Evolutionary conservation across 1,284 basidiomycete genomes (phyloP), one percentile per base, ranked within the genome.

Genomic region (Ceratobasidium sp.): DNA sequence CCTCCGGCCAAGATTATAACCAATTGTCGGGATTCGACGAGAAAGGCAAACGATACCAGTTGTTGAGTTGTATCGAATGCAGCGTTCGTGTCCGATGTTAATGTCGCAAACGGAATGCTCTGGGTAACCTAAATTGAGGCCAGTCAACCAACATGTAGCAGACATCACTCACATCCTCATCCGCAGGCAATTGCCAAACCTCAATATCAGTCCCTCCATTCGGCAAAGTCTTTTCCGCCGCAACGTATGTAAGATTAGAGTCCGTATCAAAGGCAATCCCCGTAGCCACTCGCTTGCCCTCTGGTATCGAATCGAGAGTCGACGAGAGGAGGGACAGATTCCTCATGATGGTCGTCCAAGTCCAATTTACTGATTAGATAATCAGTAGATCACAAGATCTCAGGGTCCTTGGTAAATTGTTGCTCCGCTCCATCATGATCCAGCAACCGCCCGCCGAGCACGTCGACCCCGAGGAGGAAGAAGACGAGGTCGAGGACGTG

Each of bases 1-100:
- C 95, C 95, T 5, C 89, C 89, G 5, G 89, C 87, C 78, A 91
- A 89, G 17, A 96, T 87, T 13, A 91, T 82, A 9, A 88, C 89
- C 11, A 96, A 83, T 2, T 86, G 86, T 76, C 89, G 85, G 51
- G 87, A 87, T 79, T 96, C 95, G 13, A 90, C 85, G 25, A 95
- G 85, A 70, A 92, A 88, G 70, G 86, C 88, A 76, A 95, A 84
- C 44, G 88, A 88, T 22, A 92, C 83, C 15, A 92, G 86, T 81
- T 92, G 87, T 37, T 64, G 70, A 7, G 75, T 84, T 75, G 68
- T 22, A 34, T 64, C 59, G 15, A 74, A 74, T 22, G 57, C 5
- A 17, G 57, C 46, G 7, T 37, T 29, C 9, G 54, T 9, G 19
- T 74, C 59, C 9, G 70, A 61, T 7, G 46, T 54, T 13, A 74